Base-by-base conservation (phyloP, 2,329 filamentous ascomycete genomes). In the Stemphylium lycopersici region DNA sequence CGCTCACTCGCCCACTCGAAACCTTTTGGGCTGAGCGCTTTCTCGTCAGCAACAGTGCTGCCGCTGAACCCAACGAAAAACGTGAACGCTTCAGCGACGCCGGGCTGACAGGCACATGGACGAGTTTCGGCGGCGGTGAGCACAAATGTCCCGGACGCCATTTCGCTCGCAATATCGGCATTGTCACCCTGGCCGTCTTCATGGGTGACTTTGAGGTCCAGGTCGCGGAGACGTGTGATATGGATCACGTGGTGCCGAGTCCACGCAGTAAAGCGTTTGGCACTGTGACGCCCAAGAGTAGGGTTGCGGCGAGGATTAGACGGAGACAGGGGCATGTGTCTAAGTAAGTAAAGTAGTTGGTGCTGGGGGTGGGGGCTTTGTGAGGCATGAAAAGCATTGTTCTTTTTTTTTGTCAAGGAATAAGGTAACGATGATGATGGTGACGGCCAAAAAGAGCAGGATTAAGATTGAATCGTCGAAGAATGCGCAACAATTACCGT, bases 131-230 rank as follows among this genome's bases (percentile, higher is more conserved):
- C 1, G 62, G 61, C 3, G 62, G 62, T 0, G 61, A 54, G 36
- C 62, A 65, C 12, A 48, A 56, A n/a, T 65, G 62, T n/a, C 62
- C 62, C 0, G 62, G 59, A 0, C 11, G 61, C 0, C 60, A 63
- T 15, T 61, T 56, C 22, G 62, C 62, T 1, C 53, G 62, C 2
- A 55, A 62, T 8, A 65, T 62, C 7, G 59, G 37, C 0, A 42
- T 65, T 20, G 55, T 58, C 0, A 55, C 46, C 10, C n/a, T 62
- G 7, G 46, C 48, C 6, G 44, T 56, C 2, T 16, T 61, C 13
- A 44, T 56, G 39, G 52, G 55, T 0, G 52, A 52, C 13, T 56
- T 51, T 10, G 54, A 59, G 20, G 18, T 51, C 7, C 45, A 59
- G 2, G 16, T 59, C 3, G 26, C 2, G 6, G 26, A 29, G 24